These are phyloP conservation scores for Vitis amurensis DNA, from an alignment of 164 flowering plant species.

Conservation along the genomic window DNA sequence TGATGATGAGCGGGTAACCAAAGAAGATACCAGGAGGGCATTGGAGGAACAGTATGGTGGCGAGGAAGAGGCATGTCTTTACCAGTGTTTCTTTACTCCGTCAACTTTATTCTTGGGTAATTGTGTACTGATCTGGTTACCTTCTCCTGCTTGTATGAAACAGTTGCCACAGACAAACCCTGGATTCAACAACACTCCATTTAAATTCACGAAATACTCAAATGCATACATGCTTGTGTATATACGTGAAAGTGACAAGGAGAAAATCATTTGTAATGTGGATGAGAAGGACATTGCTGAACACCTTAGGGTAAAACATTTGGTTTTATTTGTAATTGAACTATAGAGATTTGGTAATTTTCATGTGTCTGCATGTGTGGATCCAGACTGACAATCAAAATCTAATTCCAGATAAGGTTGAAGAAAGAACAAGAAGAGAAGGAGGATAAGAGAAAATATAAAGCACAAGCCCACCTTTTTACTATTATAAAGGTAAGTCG, in stretches of 20 bases:
- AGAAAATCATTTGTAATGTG: constrained; percentile 80
- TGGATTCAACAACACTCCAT: constrained; percentile 81
- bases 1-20: constrained; percentile 91
- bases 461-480: constrained; percentile 83
- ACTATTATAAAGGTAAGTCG: constrained; percentile 75
- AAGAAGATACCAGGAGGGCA: constrained; percentile 78
- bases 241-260: constrained; percentile 89
- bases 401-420: constrained; percentile 57
- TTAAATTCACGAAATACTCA: constrained; percentile 87
- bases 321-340: background rate
- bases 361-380: background rate
- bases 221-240: constrained; percentile 97
- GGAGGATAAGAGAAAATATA: constrained; percentile 81
- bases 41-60: constrained; percentile 93
- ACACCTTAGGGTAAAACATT: constrained; percentile 66
- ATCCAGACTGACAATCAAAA: background rate
- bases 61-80: constrained; percentile 69
- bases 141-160: constrained; percentile 9
- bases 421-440: constrained; percentile 95
- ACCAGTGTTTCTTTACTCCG: background rate
- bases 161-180: constrained; percentile 91
- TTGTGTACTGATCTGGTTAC: constrained; percentile 6
- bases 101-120: background rate
- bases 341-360: background rate
- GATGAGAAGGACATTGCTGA: constrained; percentile 93